Percentiles rank a stretch among this genome's conserved stretches.
phyloP scores from a whole-genome alignment of 2,329 filamentous ascomycete genomes.

The Fusarium multiceps region DNA sequence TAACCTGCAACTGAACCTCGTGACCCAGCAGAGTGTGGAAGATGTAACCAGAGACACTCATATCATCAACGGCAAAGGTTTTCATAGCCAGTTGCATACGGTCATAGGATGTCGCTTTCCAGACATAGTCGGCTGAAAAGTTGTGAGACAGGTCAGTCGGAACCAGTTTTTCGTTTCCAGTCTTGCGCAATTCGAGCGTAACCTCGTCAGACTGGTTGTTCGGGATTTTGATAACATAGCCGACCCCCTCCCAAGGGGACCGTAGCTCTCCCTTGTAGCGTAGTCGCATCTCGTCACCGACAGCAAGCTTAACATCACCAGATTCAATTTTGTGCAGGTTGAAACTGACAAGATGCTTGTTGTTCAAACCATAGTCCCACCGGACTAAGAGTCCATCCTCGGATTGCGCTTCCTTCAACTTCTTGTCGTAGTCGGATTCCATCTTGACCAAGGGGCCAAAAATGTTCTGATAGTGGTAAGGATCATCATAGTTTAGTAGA shows the following conservation, averaged over 20 bases:
- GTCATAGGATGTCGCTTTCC: slow-evolving; percentile 99
- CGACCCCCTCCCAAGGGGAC: slow-evolving; percentile 94
- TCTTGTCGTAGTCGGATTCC: slow-evolving; percentile 98
- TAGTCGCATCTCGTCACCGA: slow-evolving; percentile 97
- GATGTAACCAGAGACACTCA: slow-evolving; percentile 98
- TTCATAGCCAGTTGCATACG: slow-evolving; percentile 99
- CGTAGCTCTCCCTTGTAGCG: slow-evolving; percentile 96
- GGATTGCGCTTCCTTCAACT: slow-evolving; percentile 97
- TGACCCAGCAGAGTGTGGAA: slow-evolving; percentile 97
- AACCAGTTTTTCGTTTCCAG: slow-evolving; percentile 94
- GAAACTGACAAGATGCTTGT: slow-evolving; percentile 96
- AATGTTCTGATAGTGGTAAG: slow-evolving; percentile 98
- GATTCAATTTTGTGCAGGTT: slow-evolving; percentile 96
- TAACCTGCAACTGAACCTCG: slow-evolving; percentile 91
- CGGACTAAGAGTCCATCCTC: slow-evolving; percentile 94
- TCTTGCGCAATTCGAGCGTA: slow-evolving; percentile 91
- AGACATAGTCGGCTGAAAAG: slow-evolving; percentile 98
- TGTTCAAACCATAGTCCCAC: slow-evolving; percentile 96
- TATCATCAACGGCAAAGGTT: slow-evolving; percentile 96
- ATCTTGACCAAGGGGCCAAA: slow-evolving; percentile 99
- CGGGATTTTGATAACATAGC: slow-evolving; percentile 98
- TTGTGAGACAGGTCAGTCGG: slow-evolving; percentile 97
- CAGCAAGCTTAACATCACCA: slow-evolving; percentile 96
- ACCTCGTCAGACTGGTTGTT: slow-evolving; percentile 99
- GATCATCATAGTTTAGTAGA: slow-evolving; percentile 92